phyloP scores from a whole-genome alignment of 2,329 filamentous ascomycete species.

The Pseudocercospora macadamiae region DNA sequence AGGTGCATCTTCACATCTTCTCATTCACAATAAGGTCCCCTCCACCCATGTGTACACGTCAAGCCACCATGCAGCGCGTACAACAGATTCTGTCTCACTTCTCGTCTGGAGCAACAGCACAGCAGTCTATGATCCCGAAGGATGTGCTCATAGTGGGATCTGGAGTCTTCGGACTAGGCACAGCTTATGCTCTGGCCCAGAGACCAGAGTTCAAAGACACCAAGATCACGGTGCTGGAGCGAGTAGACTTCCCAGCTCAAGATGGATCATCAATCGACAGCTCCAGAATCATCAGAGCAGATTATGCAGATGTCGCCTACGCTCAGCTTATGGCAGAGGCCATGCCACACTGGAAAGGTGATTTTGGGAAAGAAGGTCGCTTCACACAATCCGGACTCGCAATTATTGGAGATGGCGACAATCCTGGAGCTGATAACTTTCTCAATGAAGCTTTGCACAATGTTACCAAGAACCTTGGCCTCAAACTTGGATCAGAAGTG shows the following conservation, averaged over 20 bases:
- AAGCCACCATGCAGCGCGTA: conserved; percentile 12
- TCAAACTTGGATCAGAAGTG: conserved; percentile 43
- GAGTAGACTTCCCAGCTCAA: conserved; percentile 60
- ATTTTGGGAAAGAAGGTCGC: conserved; percentile 63
- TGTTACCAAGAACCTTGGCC: conserved; percentile 54
- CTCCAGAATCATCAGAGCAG: conserved; percentile 67
- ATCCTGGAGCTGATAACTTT: conserved; percentile 48
- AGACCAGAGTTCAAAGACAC: conserved; percentile 57
- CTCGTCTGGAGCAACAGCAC: conserved; percentile 7
- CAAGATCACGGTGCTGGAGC: conserved; percentile 61
- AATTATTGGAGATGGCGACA: conserved; percentile 54
- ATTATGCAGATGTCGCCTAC: conserved; percentile 83
- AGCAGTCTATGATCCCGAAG: conserved; percentile 35
- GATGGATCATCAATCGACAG: conserved; percentile 57
- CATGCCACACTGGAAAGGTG: conserved; percentile 69
- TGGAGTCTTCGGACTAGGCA: conserved; percentile 63
- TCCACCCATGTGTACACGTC: background rate
- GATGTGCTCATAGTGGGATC: conserved; percentile 55
- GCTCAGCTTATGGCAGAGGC: conserved; percentile 72
- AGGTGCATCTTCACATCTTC: background rate
- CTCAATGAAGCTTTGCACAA: conserved; percentile 64
- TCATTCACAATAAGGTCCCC: background rate
- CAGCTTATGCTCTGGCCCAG: conserved; percentile 70
- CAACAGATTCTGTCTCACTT: conserved; percentile 16
- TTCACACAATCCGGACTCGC: conserved; percentile 73